Evolutionary conservation across 2,329 filamentous ascomycete genomes (phyloP), one percentile per base, ranked within the genome.

Genomic region (Pseudogymnoascus sp.): DNA sequence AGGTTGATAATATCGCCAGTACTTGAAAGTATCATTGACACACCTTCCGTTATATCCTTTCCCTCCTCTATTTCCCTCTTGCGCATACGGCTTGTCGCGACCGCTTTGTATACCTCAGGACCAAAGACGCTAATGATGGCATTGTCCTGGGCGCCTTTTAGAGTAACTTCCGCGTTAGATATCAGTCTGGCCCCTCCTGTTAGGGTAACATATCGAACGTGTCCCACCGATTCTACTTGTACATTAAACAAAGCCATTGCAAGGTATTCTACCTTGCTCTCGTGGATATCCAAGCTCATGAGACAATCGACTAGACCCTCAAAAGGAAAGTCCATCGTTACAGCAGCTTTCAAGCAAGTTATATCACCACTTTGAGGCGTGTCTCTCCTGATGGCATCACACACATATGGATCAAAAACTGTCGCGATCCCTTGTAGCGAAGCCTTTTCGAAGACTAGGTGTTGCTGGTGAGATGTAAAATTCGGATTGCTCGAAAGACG

Each of bases 241-340:
- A 37, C 62, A 21, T 65, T 61, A 34, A 65, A 65, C 45, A 64
- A 23, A 65, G 34, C 14, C 62, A 65, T 65, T 19, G 37, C 64
- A 39, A 65, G 61, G 11, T 63, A 11, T 39, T 63, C 64, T 23
- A 65, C 64, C 4, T 65, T 16, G 10, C n/a, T 14, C 34, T 60
- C 45, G 28, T n/a, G 13, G 34, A 64, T 43, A 65, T 23, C 62
- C n/a, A 65, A 21, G 28, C 64, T 65, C 62, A 65, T 65, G 36
- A 65, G 64, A 43, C 64, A 65, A 64, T 65, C 64, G 25, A 65
- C 64, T n/a, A 21, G n/a, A 60, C 64, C 62, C 34, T n/a, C 6
- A 21, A 21, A 5, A 63, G 43, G 64, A 65, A 65, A 65, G 43
- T n/a, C 28, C 62, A 65, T 63, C 7, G 43, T 64, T 31, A 63